Percentiles rank a stretch among this genome's conserved stretches.
Evolutionary conservation across 2,329 filamentous ascomycete genomes (phyloP).

Genomic region (Lecanicillium sp.): DNA sequence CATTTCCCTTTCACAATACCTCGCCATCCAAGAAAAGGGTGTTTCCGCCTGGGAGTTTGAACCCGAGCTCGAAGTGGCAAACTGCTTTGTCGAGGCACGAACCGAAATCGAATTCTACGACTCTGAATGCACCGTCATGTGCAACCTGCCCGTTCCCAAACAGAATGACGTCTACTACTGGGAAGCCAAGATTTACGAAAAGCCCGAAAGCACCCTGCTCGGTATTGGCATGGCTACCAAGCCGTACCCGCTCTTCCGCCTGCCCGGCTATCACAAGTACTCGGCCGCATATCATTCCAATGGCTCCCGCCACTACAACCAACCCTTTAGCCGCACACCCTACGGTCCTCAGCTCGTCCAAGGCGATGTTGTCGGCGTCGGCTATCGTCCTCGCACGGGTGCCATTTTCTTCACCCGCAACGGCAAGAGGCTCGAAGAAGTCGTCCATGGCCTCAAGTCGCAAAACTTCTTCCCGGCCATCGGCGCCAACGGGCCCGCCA

Average conservation of each 20-base stretch:
- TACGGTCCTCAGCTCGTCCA: slow-evolving; percentile 85
- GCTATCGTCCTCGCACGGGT: slow-evolving; percentile 88
- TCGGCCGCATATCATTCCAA: slow-evolving; percentile 88
- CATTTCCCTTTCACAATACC: slow-evolving; percentile 93
- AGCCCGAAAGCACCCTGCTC: slow-evolving; percentile 79
- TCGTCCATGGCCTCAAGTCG: slow-evolving; percentile 83
- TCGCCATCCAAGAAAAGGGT: slow-evolving; percentile 98
- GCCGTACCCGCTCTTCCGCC: slow-evolving; percentile 87
- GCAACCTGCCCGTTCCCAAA: slow-evolving; percentile 92
- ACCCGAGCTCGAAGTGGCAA: slow-evolving; percentile 96
- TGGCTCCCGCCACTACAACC: slow-evolving; percentile 82
- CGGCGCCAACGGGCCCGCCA: slow-evolving; percentile 89
- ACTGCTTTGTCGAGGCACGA: slow-evolving; percentile 93
- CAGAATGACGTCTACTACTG: slow-evolving; percentile 99
- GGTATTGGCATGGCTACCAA: slow-evolving; percentile 95
- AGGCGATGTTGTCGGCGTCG: slow-evolving; percentile 92
- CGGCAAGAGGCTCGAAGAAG: slow-evolving; percentile 93
- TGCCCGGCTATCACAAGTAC: slow-evolving; percentile 89
- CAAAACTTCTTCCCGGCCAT: slow-evolving; percentile 98
- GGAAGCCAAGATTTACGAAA: slow-evolving; percentile 98
- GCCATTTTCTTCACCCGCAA: slow-evolving; percentile 98
- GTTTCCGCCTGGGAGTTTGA: slow-evolving; percentile 99
- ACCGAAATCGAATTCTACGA: slow-evolving; percentile 99
- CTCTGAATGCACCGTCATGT: slow-evolving; percentile 93
- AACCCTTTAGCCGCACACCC: slow-evolving; percentile 72